Evolutionary conservation across 192 early-diverging fungal genomes (phyloP).

Genomic region (Podila clonocystis): DNA sequence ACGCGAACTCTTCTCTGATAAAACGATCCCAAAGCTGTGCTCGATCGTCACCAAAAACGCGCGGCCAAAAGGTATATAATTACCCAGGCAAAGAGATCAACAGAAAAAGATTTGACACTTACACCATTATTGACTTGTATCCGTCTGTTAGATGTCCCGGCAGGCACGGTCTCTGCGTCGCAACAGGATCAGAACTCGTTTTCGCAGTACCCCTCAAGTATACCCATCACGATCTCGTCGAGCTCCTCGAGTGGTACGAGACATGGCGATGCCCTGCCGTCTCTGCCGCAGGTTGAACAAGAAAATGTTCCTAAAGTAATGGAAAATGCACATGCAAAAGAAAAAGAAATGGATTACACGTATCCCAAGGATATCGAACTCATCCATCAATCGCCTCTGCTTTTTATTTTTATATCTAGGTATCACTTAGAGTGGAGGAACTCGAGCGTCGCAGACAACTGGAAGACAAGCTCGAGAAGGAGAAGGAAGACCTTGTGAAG

Average conservation of each 20-base stretch:
- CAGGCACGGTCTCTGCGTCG: not conserved
- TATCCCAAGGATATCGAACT: not conserved
- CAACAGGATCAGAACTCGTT: not conserved
- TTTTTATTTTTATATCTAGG: not conserved
- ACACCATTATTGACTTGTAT: no score
- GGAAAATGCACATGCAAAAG: not conserved
- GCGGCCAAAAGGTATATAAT: conserved; percentile 4
- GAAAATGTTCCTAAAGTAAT: conserved; percentile 3
- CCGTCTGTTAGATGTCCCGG: not conserved
- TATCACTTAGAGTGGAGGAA: conserved; percentile 10
- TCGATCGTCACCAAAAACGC: conserved; percentile 26
- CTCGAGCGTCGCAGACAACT: conserved; percentile 20
- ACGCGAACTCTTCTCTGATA: conserved; percentile 34
- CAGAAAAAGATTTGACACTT: no score
- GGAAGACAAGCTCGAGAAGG: conserved; percentile 32
- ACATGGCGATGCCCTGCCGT: not conserved
- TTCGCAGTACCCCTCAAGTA: not conserved
- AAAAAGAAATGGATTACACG: not conserved
- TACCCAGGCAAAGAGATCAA: not conserved
- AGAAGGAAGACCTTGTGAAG: conserved; percentile 20
- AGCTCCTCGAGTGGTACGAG: not conserved
- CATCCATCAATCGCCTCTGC: not conserved
- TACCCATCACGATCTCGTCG: conserved; percentile 1
- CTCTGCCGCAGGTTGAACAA: not conserved
- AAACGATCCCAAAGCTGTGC: conserved; percentile 7